Base-by-base conservation (phyloP, 2,329 filamentous ascomycete genomes). In the Xylariales sp. region DNA sequence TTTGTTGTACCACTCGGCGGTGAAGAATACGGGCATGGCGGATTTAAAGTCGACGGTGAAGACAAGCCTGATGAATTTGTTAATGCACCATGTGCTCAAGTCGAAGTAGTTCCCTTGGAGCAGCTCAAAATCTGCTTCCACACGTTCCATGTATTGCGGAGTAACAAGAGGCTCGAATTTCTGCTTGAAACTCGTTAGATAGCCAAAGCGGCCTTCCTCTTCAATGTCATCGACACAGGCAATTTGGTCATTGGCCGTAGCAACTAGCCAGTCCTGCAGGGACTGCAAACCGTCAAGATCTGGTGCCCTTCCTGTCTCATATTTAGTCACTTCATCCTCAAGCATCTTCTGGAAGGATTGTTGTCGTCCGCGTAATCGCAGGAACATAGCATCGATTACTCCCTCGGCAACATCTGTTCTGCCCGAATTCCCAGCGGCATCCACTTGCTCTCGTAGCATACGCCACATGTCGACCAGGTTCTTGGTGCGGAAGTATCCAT, bases 171-270 rank as follows among this genome's bases (percentile, higher is more conserved):
- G 75, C 58, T 88, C 85, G 58, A 94, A 85, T 56, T 93, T 88
- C 52, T 83, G 80, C 52, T 82, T 82, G 78, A 96, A 96, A 55
- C 84, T 84, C 4, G 87, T 84, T 37, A 97, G 76, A 67, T 96
- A 96, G 21, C 86, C 87, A 19, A 86, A 70, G 22, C 84, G 81
- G 45, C 78, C 80, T 40, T 82, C 80, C 40, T 87, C 84, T 46
- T 88, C 84, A 51, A 85, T 85, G 58, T 97, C 94, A 62, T 97
- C 93, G 56, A 98, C 95, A 64, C 89, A 96, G 43, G 90, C 90
- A 60, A 98, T 97, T 63, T 98, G 93, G 66, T 98, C 93, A 67
- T 98, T 98, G 52, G 94, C 93, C 43, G 94, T 88, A 33, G 93
- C 90, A 40, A 98, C 82, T 42, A 98, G 83, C 89, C 91, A 98